Evolutionary conservation across 2,329 filamentous ascomycete species (phyloP), one percentile per base, ranked within the genome.

Genomic region (Pseudogymnoascus sp.): DNA sequence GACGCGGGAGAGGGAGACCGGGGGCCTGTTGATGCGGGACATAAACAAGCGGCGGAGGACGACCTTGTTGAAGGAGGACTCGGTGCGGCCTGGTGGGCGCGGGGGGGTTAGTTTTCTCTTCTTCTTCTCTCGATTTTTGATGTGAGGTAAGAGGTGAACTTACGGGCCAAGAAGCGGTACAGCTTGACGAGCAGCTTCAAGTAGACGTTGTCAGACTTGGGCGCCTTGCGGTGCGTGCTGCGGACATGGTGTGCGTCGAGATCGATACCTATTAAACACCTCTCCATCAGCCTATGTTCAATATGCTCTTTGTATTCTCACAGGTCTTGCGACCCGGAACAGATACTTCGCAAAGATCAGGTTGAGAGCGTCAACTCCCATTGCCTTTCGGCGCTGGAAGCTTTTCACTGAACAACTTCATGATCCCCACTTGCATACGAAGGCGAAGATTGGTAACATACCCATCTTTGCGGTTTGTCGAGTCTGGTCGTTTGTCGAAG

Each of bases 181-280:
- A 96, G 89, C 89, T 97, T 97, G 80, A 97, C 92, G 78, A 97
- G 84, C 78, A 97, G 87, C 86, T 93, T 93, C 73, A 96, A 84
- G 82, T 97, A 96, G 75, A 93, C 91, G 85, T 97, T 96, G 84
- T 96, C 90, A 83, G 90, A 96, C 90, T 97, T 97, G 76, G 92
- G 91, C 72, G 91, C 91, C 86, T 90, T 91, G 80, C 92, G 91
- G 85, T 96, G 92, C 70, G 84, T 87, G 76, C 75, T 79, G 76
- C 84, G 84, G 75, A 86, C 83, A 78, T 89, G 86, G 80, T 88
- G 85, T 72, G 80, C 80, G 78, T 86, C 81, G 74, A 88, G 81
- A 85, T 88, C 85, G 79, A 88, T 87, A 86, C 85, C 84, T 87
- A 79, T 76, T 77, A 67, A 72, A 75, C 74, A 77, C 76, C 73